Evolutionary conservation across 2,329 filamentous ascomycete species (phyloP).

Genomic region (Ophiostoma populinum): DNA sequence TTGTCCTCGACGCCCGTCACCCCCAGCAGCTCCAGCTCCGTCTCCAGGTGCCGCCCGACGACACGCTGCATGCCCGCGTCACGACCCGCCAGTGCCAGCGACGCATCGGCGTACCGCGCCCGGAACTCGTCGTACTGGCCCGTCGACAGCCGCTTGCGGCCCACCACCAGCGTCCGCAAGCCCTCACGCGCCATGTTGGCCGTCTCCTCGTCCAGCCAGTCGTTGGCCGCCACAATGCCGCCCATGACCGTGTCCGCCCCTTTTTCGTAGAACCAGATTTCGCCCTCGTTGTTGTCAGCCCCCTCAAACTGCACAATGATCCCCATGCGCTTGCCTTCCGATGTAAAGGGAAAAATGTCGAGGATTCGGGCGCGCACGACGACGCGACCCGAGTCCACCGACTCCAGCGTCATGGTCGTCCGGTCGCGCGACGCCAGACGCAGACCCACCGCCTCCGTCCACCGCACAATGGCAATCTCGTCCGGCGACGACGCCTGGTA

Average conservation of each 20-base stretch:
- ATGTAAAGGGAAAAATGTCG: constrained; percentile 94
- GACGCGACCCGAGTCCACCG: constrained; percentile 50
- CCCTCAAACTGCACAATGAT: constrained; percentile 79
- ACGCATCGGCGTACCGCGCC: constrained; percentile 57
- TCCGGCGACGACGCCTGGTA: constrained; percentile 97
- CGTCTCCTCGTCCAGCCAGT: constrained; percentile 97
- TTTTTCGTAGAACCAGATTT: constrained; percentile 98
- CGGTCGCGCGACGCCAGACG: constrained; percentile 74
- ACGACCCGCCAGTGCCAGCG: constrained; percentile 60
- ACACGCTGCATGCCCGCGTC: constrained; percentile 70
- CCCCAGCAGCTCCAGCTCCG: constrained; percentile 79
- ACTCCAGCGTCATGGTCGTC: constrained; percentile 68
- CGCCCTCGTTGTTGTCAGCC: constrained; percentile 33
- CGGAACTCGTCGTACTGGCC: constrained; percentile 73
- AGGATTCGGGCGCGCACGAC: constrained; percentile 78
- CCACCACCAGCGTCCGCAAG: constrained; percentile 81
- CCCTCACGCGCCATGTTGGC: constrained; percentile 99
- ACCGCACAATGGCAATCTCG: constrained; percentile 92
- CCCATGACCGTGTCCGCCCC: constrained; percentile 97
- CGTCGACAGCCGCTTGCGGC: constrained; percentile 67
- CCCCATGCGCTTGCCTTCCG: constrained; percentile 95
- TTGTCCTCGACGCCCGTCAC: constrained; percentile 97
- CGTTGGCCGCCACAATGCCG: constrained; percentile 85
- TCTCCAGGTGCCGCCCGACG: constrained; percentile 66
- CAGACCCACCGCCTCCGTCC: constrained; percentile 84